Evolutionary conservation across 2,329 filamentous ascomycete genomes (phyloP).

Genomic region (Talaromyces sp.): DNA sequence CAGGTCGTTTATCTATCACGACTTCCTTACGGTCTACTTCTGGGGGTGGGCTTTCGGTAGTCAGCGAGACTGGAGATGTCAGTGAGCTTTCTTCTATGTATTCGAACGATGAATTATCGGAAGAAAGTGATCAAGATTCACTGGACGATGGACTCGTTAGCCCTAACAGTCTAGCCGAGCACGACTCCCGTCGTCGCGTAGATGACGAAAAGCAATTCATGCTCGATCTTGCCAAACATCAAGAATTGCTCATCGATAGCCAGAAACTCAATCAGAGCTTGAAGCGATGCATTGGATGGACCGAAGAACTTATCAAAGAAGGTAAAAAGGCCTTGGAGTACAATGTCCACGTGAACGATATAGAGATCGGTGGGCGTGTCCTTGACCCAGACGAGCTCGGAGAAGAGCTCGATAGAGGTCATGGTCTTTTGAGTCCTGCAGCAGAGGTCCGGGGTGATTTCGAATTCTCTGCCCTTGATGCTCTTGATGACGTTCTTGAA

Average conservation of each 20-base stretch:
- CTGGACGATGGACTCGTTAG: slow-evolving; percentile 36
- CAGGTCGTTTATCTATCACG: slow-evolving; percentile 66
- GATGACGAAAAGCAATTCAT: slow-evolving; percentile 79
- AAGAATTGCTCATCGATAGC: slow-evolving; percentile 80
- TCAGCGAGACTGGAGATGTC: slow-evolving; percentile 41
- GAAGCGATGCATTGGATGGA: slow-evolving; percentile 82
- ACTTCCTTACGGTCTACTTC: slow-evolving; percentile 47
- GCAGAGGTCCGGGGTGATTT: slow-evolving; percentile 20
- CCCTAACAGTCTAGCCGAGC: slow-evolving; percentile 32
- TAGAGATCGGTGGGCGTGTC: slow-evolving; percentile 76
- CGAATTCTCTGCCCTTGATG: neutral
- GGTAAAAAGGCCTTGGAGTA: slow-evolving; percentile 85
- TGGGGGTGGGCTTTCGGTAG: slow-evolving; percentile 44
- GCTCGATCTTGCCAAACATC: slow-evolving; percentile 81
- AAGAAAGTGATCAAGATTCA: slow-evolving; percentile 38
- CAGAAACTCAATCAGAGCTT: slow-evolving; percentile 83
- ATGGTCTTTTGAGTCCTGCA: slow-evolving; percentile 34
- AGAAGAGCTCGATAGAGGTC: slow-evolving; percentile 26
- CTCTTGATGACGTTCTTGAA: slow-evolving; percentile 3
- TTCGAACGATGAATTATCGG: slow-evolving; percentile 37
- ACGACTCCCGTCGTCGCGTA: slow-evolving; percentile 55
- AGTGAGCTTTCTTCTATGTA: slow-evolving; percentile 31
- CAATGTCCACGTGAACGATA: slow-evolving; percentile 70
- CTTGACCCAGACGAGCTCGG: slow-evolving; percentile 62
- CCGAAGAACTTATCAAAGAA: slow-evolving; percentile 84